These are phyloP conservation scores for Tuber calosporum DNA, from an alignment of 495 filamentous ascomycete genomes.

Conservation along the genomic window DNA sequence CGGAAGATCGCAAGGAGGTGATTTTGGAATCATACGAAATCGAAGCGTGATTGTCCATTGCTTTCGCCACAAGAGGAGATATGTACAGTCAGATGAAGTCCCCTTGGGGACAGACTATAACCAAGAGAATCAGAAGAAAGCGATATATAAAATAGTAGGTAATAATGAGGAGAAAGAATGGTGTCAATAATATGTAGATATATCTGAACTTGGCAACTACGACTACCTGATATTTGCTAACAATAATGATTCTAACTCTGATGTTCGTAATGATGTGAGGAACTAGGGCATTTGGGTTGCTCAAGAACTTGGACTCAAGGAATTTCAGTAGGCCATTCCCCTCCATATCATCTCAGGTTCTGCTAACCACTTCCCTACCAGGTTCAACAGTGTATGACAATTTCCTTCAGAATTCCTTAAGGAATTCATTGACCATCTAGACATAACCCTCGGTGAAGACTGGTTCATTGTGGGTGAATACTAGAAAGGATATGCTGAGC, in stretches of 20 bases:
- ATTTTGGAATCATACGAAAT: slow-evolving; percentile 58
- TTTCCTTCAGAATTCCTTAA: slow-evolving; percentile 59
- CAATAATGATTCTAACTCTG: slow-evolving; percentile 59
- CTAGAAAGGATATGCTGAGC: slow-evolving; percentile 56
- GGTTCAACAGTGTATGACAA: slow-evolving; percentile 67
- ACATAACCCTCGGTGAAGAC: slow-evolving; percentile 47
- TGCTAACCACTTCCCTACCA: neutral
- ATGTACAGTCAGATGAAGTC: slow-evolving; percentile 59
- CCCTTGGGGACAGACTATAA: slow-evolving; percentile 66
- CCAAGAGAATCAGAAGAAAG: slow-evolving; percentile 50
- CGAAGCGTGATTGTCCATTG: slow-evolving; percentile 60
- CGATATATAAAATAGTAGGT: slow-evolving; percentile 62
- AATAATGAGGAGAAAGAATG: slow-evolving; percentile 54
- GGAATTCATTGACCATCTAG: slow-evolving; percentile 53
- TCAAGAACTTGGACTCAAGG: slow-evolving; percentile 52
- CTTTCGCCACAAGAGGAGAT: slow-evolving; percentile 56
- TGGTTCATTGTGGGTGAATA: slow-evolving; percentile 70
- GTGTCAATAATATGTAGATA: slow-evolving; percentile 55
- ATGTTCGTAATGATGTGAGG: slow-evolving; percentile 58
- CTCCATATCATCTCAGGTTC: neutral
- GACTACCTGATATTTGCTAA: slow-evolving; percentile 66
- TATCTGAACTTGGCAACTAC: slow-evolving; percentile 59
- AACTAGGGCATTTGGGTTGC: slow-evolving; percentile 63
- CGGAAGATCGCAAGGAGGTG: slow-evolving; percentile 51
- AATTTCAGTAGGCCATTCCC: slow-evolving; percentile 49